Conservation (phyloP, 108 stramenopile species). For the Chaetoceros muelleri region DNA sequence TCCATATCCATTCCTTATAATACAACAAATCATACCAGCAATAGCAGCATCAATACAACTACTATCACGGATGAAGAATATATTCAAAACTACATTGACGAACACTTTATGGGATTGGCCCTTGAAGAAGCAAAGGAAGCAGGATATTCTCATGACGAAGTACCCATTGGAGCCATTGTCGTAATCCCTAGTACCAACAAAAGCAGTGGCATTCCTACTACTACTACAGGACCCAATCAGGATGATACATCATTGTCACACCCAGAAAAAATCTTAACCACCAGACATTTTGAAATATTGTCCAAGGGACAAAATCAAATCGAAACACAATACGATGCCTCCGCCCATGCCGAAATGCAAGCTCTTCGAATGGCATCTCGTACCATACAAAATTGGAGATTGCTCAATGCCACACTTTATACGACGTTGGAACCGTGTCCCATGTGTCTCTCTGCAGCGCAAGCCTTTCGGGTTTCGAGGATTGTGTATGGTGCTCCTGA, state of each 20-base stretch:
- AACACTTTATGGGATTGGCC: constrained; percentile 62
- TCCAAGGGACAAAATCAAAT: constrained; percentile 66
- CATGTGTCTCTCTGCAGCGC: constrained; percentile 74
- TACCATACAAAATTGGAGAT: constrained; percentile 61
- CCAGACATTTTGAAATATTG: constrained; percentile 23
- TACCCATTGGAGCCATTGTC: constrained; percentile 76
- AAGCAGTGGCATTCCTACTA: neutral
- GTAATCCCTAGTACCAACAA: constrained; percentile 3
- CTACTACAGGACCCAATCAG: neutral
- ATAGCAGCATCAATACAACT: too few species aligned
- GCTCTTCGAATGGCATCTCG: constrained; percentile 53
- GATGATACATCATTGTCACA: neutral
- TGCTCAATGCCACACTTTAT: constrained; percentile 66
- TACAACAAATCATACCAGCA: too few species aligned
- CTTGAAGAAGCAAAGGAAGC: constrained; percentile 48
- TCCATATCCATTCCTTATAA: too few species aligned
- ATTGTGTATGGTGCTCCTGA: constrained; percentile 81
- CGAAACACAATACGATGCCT: constrained; percentile 65
- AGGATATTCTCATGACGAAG: constrained; percentile 35
- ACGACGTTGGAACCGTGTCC: constrained; percentile 83
- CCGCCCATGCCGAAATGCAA: constrained; percentile 78
- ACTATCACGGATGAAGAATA: too few species aligned
- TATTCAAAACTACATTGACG: constrained; percentile 19
- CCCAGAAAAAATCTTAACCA: neutral
- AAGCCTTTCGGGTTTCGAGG: constrained; percentile 67